These are phyloP conservation scores for Rhizoclosmatium sp. DNA, from an alignment of 192 early-diverging fungal genomes.

Conservation along the genomic window DNA sequence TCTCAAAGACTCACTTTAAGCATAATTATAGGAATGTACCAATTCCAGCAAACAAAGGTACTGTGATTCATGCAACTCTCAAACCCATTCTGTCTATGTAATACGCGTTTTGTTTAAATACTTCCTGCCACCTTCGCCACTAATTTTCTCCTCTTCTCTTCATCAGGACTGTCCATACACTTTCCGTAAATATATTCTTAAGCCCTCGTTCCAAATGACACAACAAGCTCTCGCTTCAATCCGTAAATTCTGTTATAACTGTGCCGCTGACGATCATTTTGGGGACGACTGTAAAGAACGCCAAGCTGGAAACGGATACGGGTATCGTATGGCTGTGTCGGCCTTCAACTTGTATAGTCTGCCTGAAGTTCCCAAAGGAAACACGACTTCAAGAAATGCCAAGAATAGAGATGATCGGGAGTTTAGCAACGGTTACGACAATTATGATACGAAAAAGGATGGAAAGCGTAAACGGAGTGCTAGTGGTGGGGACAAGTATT, in stretches of 20 bases:
- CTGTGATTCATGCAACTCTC: slow-evolving; percentile 5
- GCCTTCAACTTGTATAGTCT: slow-evolving; percentile 9
- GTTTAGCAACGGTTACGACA: neutral
- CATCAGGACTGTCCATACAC: slow-evolving; percentile 17
- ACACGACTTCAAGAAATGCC: neutral
- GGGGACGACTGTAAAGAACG: slow-evolving; percentile 12
- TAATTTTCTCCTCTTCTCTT: neutral
- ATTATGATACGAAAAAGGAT: neutral
- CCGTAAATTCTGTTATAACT: slow-evolving; percentile 12
- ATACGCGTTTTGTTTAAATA: neutral
- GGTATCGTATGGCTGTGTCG: neutral
- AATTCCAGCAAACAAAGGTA: neutral
- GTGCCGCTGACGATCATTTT: slow-evolving; percentile 12
- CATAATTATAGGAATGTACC: neutral
- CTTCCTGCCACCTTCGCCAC: neutral
- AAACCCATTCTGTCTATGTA: neutral
- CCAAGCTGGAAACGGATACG: neutral
- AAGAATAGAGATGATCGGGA: neutral
- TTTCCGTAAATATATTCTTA: slow-evolving; percentile 19
- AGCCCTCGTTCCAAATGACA: neutral
- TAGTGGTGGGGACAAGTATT: neutral
- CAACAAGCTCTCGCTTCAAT: neutral
- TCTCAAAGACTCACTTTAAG: neutral
- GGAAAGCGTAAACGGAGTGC: neutral
- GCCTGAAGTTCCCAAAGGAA: neutral